Evolutionary conservation across 805 yeast species (phyloP).

Genomic region (Lipomyces oligophaga): DNA sequence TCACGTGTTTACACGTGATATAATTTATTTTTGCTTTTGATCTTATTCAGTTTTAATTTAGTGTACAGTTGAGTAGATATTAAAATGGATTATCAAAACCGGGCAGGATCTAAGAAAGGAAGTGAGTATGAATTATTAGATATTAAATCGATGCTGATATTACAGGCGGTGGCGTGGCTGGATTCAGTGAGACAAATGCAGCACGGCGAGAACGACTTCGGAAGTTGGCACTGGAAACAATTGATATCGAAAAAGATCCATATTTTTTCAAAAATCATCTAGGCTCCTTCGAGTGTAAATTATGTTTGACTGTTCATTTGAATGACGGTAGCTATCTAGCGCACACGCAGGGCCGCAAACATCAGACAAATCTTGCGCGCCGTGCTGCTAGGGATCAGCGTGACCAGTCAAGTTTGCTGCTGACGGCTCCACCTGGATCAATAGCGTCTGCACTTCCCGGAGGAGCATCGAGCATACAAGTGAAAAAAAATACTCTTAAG

Average conservation of each 20-base stretch:
- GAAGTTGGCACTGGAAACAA: slow-evolving; percentile 50
- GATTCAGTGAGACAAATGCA: slow-evolving; percentile 61
- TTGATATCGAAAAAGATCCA: slow-evolving; percentile 57
- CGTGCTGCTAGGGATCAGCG: slow-evolving; percentile 42
- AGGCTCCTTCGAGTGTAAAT: slow-evolving; percentile 79
- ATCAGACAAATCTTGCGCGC: slow-evolving; percentile 65
- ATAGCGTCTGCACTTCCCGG: slow-evolving; percentile 18
- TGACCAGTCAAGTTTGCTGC: slow-evolving; percentile 23
- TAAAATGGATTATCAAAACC: slow-evolving; percentile 78
- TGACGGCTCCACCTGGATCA: slow-evolving; percentile 14
- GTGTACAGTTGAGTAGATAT: no score
- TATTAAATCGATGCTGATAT: background rate
- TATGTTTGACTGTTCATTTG: slow-evolving; percentile 79
- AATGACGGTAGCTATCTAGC: slow-evolving; percentile 76
- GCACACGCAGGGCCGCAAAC: slow-evolving; percentile 82
- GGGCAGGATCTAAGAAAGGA: slow-evolving; percentile 89
- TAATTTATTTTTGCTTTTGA: no score
- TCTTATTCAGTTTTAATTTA: no score
- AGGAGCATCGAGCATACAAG: slow-evolving; percentile 38
- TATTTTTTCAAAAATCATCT: slow-evolving; percentile 77
- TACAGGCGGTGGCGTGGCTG: slow-evolving; percentile 78
- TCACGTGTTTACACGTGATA: no score
- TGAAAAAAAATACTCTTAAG: slow-evolving; percentile 50
- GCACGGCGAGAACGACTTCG: slow-evolving; percentile 65
- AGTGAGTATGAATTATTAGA: slow-evolving; percentile 24